These are phyloP conservation scores for Tetracentron sinense DNA, from an alignment of 164 flowering plant species.

Conservation along the genomic window DNA sequence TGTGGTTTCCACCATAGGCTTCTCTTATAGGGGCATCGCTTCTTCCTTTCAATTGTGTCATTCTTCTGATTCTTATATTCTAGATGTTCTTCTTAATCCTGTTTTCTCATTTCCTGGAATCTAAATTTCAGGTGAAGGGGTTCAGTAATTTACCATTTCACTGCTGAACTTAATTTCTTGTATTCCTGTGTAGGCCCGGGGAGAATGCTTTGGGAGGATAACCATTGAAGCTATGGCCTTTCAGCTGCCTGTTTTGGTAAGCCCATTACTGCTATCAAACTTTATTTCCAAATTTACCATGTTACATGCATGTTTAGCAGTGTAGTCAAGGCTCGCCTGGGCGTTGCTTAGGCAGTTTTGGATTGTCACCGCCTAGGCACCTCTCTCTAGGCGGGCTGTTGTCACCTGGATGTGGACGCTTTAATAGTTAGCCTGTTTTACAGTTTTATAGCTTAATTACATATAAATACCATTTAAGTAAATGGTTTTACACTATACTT, in stretches of 20 bases:
- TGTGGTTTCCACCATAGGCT: neutral
- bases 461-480: too few relatives aligned
- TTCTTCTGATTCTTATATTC: neutral
- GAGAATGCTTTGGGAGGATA: constrained; percentile 99
- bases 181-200: constrained; percentile 56
- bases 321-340: too few relatives aligned
- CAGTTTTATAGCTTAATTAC: too few relatives aligned
- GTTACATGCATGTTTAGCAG: neutral
- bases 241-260: constrained; percentile 91
- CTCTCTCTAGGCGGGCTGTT: too few relatives aligned
- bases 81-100: neutral
- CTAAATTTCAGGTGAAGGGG: too few relatives aligned
- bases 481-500: too few relatives aligned
- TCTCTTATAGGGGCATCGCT: neutral
- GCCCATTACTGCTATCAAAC: neutral
- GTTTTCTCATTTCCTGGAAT: constrained; percentile 2
- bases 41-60: neutral
- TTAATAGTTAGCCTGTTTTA: too few relatives aligned
- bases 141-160: neutral
- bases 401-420: too few relatives aligned
- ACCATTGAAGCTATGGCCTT: constrained; percentile 99
- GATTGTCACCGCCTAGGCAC: too few relatives aligned
- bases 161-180: neutral
- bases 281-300: neutral
- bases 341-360: too few relatives aligned